phyloP scores from a whole-genome alignment of 306 rosid species.

The Gleditsia sinensis region DNA sequence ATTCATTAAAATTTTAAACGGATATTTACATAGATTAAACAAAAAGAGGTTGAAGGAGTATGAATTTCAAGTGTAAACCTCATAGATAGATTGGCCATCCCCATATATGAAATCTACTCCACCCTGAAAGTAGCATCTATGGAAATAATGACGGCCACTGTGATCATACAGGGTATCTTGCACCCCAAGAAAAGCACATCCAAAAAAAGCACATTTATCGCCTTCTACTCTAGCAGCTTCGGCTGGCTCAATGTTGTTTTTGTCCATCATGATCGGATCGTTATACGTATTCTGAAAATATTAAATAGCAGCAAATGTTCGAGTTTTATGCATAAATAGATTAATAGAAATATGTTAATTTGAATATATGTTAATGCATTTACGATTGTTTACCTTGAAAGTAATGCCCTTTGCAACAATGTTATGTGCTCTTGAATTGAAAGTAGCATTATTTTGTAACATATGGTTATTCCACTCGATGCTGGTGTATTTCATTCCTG shows the following conservation, averaged over 20 bases:
- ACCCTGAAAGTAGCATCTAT: conserved; percentile 51
- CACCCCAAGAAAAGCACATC: conserved; percentile 38
- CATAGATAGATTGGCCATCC: conserved; percentile 42
- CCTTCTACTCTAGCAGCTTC: conserved; percentile 38
- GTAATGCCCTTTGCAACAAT: conserved; percentile 34
- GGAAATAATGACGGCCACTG: conserved; percentile 46
- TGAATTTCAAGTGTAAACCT: conserved; percentile 25
- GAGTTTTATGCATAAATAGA: not conserved
- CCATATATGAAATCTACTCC: conserved; percentile 49
- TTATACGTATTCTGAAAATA: conserved; percentile 51
- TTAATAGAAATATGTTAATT: too few relatives aligned
- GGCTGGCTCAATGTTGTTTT: conserved; percentile 31
- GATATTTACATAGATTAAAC: too few relatives aligned
- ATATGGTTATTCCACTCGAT: conserved; percentile 29
- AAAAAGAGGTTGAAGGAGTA: too few relatives aligned
- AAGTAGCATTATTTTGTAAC: conserved; percentile 10
- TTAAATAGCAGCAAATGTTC: too few relatives aligned
- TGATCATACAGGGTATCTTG: conserved; percentile 54
- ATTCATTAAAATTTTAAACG: too few relatives aligned
- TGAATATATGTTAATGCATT: too few relatives aligned
- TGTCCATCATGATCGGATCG: not conserved
- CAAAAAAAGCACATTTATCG: conserved; percentile 35
- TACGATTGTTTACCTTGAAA: conserved; percentile 25
- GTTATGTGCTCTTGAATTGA: conserved; percentile 4
- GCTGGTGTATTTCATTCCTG: not conserved